phyloP scores from a whole-genome alignment of 2,329 filamentous ascomycete species.

The Hypoxylon sp. region DNA sequence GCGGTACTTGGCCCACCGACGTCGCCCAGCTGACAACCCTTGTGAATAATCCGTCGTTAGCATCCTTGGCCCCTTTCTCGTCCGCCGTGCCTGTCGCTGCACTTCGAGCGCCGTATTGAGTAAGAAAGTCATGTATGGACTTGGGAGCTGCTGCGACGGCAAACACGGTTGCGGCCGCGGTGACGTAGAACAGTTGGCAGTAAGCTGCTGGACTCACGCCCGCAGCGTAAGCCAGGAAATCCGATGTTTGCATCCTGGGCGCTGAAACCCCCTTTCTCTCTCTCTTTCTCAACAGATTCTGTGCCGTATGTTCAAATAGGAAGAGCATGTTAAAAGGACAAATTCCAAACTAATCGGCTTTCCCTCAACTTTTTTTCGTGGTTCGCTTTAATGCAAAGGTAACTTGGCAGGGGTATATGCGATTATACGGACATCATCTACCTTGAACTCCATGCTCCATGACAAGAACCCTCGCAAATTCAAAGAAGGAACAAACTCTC shows the following conservation, averaged over 20 bases:
- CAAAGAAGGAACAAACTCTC: no score
- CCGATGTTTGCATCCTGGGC: constrained; percentile 12
- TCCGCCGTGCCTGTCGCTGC: constrained; percentile 27
- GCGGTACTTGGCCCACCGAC: constrained; percentile 73
- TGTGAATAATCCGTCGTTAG: constrained; percentile 40
- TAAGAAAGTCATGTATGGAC: constrained; percentile 58
- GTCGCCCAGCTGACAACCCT: constrained; percentile 52
- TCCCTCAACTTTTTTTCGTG: neutral
- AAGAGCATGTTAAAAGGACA: constrained; percentile 9
- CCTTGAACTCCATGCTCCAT: neutral
- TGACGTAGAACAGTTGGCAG: constrained; percentile 62
- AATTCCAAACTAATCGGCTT: neutral
- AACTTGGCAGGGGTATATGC: neutral
- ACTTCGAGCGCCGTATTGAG: constrained; percentile 64
- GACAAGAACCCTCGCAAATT: neutral
- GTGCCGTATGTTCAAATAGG: neutral
- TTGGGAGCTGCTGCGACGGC: constrained; percentile 59
- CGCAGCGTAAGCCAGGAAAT: constrained; percentile 22
- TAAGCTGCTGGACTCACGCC: constrained; percentile 45
- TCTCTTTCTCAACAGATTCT: neutral
- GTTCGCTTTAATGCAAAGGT: neutral
- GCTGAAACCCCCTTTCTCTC: neutral
- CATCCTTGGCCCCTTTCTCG: constrained; percentile 17
- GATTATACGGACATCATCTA: constrained; percentile 2
- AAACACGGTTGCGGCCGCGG: constrained; percentile 56